Evolutionary conservation across 495 filamentous ascomycete species (phyloP).

Genomic region (Cercophora samala): DNA sequence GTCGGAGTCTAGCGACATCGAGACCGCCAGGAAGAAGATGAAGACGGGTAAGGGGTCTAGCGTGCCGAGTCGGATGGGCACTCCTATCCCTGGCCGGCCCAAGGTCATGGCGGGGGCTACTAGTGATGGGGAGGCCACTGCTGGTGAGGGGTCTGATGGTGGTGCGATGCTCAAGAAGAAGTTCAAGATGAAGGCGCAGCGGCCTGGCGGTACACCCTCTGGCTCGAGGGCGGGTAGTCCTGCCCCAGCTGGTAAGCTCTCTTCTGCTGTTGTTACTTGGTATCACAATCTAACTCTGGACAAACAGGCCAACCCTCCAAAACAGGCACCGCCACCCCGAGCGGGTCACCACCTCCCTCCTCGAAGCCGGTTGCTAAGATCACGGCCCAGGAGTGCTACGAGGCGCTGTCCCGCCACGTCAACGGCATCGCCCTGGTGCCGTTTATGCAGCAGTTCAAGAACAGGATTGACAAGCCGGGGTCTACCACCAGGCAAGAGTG

Average conservation of each 20-base stretch:
- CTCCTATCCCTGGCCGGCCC: slow-evolving; percentile 57
- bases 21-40: slow-evolving; percentile 81
- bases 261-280: not conserved
- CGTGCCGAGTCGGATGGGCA: slow-evolving; percentile 46
- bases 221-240: slow-evolving; percentile 55
- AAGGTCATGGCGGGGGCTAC: slow-evolving; percentile 58
- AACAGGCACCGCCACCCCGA: slow-evolving; percentile 29
- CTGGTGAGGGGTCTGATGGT: slow-evolving; percentile 72
- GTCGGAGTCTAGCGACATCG: slow-evolving; percentile 86
- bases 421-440: slow-evolving; percentile 63
- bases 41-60: slow-evolving; percentile 64
- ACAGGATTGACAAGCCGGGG: slow-evolving; percentile 50
- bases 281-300: not conserved
- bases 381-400: slow-evolving; percentile 52
- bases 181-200: slow-evolving; percentile 52
- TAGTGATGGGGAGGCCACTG: slow-evolving; percentile 77
- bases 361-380: slow-evolving; percentile 24
- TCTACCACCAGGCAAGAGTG: slow-evolving; percentile 46
- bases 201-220: slow-evolving; percentile 46
- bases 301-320: slow-evolving; percentile 37
- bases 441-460: slow-evolving; percentile 61
- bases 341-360: slow-evolving; percentile 24
- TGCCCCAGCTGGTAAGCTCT: slow-evolving; percentile 30
- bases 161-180: slow-evolving; percentile 60
- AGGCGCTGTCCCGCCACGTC: slow-evolving; percentile 52